These are phyloP conservation scores for Talaromyces sp. DNA, from an alignment of 2,329 filamentous ascomycete species.

Conservation along the genomic window DNA sequence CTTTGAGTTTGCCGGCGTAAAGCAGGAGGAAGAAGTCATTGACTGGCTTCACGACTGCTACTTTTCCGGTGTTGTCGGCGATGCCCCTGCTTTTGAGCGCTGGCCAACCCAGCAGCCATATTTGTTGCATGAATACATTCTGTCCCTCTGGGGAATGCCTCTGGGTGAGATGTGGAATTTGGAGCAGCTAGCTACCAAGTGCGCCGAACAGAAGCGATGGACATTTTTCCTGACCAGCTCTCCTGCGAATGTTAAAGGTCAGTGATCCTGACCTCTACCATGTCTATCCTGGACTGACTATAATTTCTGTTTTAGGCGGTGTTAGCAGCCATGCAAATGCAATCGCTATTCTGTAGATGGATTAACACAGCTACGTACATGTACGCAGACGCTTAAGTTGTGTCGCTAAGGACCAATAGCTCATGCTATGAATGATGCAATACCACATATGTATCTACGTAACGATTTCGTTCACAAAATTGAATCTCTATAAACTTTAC, in stretches of 20 bases:
- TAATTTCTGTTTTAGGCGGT: not conserved
- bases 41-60: constrained; percentile 66
- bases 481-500: not conserved
- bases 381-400: not conserved
- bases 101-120: constrained; percentile 46
- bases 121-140: constrained; percentile 36
- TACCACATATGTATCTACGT: not conserved
- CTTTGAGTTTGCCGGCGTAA: constrained; percentile 45
- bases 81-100: constrained; percentile 60
- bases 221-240: constrained; percentile 40
- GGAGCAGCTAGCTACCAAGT: constrained; percentile 30
- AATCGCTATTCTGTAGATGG: not conserved
- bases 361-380: not conserved
- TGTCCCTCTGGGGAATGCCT: constrained; percentile 42
- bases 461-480: not conserved
- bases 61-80: constrained; percentile 61
- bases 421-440: not conserved
- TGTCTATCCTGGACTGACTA: not conserved
- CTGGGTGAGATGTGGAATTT: constrained; percentile 44
- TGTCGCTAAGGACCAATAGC: not conserved
- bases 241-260: constrained; percentile 37
- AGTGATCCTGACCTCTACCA: constrained; percentile 12
- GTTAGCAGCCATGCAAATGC: constrained; percentile 6
- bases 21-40: constrained; percentile 51
- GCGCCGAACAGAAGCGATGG: constrained; percentile 32